phyloP scores from a whole-genome alignment of 208 protist genomes.

The Vickermania ingenoplastis region DNA sequence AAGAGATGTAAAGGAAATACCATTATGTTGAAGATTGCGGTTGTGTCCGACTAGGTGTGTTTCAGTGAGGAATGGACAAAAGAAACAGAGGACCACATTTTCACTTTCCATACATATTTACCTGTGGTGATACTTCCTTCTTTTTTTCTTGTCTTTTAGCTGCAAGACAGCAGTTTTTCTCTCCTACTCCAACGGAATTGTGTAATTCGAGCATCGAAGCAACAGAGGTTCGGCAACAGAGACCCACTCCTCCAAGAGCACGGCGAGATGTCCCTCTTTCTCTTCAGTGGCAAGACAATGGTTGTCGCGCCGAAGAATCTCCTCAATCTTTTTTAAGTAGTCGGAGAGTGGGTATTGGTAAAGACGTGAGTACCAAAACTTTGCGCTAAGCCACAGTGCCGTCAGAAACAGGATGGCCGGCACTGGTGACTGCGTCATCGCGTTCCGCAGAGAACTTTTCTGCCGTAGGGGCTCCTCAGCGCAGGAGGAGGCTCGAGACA shows the following conservation, averaged over 20 bases:
- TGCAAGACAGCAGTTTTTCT: slow-evolving; percentile 1
- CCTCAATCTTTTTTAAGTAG: too few species aligned
- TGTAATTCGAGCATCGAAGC: neutral
- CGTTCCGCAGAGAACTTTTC: too few species aligned
- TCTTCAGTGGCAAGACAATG: neutral
- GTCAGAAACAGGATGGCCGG: slow-evolving; percentile 7
- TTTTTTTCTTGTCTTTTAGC: too few species aligned
- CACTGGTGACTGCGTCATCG: too few species aligned
- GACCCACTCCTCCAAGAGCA: too few species aligned
- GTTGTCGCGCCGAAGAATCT: too few species aligned
- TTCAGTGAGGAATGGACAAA: neutral
- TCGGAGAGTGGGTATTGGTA: slow-evolving; percentile 15
- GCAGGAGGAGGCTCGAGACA: too few species aligned
- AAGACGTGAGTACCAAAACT: slow-evolving; percentile 20
- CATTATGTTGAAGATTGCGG: neutral
- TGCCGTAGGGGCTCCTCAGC: too few species aligned
- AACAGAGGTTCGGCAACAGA: neutral
- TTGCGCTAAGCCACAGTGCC: slow-evolving; percentile 17
- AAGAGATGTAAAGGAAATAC: slow-evolving; percentile 7
- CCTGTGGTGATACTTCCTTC: neutral
- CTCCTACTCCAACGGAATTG: neutral
- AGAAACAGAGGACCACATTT: neutral
- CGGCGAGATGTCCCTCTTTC: too few species aligned
- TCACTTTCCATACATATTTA: neutral
- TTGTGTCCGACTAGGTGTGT: neutral